These are phyloP conservation scores for Gilbertella persicaria DNA, from an alignment of 371 early-diverging fungal genomes.

Conservation along the genomic window DNA sequence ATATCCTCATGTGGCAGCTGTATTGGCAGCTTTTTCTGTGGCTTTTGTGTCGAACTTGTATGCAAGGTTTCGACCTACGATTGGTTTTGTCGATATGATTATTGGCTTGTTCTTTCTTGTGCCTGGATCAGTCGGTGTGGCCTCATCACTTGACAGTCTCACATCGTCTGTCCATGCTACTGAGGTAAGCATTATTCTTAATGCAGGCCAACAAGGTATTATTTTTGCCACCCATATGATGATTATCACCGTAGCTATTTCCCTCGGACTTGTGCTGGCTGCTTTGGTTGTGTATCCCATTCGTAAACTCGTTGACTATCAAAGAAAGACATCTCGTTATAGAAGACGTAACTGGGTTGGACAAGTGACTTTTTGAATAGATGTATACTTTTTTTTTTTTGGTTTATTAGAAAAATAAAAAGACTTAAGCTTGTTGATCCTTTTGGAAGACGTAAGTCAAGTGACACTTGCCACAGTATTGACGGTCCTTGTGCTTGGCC, in stretches of 20 bases:
- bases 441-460: slow-evolving; percentile 54
- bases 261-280: slow-evolving; percentile 33
- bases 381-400: too few species aligned
- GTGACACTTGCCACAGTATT: slow-evolving; percentile 82
- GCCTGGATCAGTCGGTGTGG: slow-evolving; percentile 38
- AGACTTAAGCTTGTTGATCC: slow-evolving; percentile 26
- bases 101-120: slow-evolving; percentile 35
- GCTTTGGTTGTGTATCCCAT: slow-evolving; percentile 29
- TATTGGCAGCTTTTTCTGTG: slow-evolving; percentile 32
- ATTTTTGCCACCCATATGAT: slow-evolving; percentile 40
- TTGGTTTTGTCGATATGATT: slow-evolving; percentile 42
- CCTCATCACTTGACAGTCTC: slow-evolving; percentile 28
- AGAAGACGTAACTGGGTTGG: slow-evolving; percentile 35
- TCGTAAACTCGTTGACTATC: slow-evolving; percentile 29
- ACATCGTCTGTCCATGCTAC: slow-evolving; percentile 21
- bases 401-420: too few species aligned
- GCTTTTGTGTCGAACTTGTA: slow-evolving; percentile 28
- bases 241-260: slow-evolving; percentile 40
- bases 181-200: slow-evolving; percentile 31
- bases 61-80: slow-evolving; percentile 24
- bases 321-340: slow-evolving; percentile 22
- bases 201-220: slow-evolving; percentile 37
- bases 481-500: slow-evolving; percentile 94
- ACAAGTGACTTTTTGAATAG: slow-evolving; percentile 33
- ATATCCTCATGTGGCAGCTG: slow-evolving; percentile 35